These are phyloP conservation scores for Triticum turgidum DNA, from an alignment of 176 grass and related monocot genomes.

Conservation along the genomic window DNA sequence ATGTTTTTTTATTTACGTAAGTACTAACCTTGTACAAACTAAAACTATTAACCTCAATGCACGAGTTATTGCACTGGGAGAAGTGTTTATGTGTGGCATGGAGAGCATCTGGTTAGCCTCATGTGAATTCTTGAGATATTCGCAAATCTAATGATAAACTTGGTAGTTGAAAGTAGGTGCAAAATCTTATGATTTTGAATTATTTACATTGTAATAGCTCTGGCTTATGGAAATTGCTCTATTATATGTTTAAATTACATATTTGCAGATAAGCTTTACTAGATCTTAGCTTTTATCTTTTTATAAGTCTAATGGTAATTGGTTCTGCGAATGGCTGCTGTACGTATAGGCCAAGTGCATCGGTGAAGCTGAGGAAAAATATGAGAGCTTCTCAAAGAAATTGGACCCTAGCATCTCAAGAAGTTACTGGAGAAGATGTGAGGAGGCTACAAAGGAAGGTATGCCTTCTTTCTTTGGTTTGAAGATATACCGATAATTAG, in stretches of 20 bases:
- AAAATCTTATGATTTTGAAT: background rate
- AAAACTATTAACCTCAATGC: background rate
- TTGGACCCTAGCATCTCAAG: slow-evolving; percentile 57
- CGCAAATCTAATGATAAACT: background rate
- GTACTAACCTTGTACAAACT: background rate
- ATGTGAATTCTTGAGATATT: background rate
- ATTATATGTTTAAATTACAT: background rate
- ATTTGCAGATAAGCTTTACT: background rate
- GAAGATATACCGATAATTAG: background rate
- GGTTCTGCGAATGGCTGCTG: background rate
- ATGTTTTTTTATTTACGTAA: background rate
- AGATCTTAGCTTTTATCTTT: background rate
- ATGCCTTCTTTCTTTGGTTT: slow-evolving; percentile 2
- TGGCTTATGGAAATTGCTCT: slow-evolving; percentile 10
- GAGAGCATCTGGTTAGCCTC: background rate
- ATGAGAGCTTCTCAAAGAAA: slow-evolving; percentile 60
- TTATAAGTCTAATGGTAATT: slow-evolving; percentile 16
- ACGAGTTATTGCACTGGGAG: background rate
- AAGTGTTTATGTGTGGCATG: background rate
- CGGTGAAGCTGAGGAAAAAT: slow-evolving; percentile 71
- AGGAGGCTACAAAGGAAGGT: slow-evolving; percentile 94
- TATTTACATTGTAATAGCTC: slow-evolving; percentile 2
- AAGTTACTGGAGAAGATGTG: slow-evolving; percentile 80
- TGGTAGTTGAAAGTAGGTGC: background rate
- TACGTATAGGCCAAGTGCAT: slow-evolving; percentile 80